These are phyloP conservation scores for Neonectria hederae DNA, from an alignment of 2,329 filamentous ascomycete species.

Conservation along the genomic window DNA sequence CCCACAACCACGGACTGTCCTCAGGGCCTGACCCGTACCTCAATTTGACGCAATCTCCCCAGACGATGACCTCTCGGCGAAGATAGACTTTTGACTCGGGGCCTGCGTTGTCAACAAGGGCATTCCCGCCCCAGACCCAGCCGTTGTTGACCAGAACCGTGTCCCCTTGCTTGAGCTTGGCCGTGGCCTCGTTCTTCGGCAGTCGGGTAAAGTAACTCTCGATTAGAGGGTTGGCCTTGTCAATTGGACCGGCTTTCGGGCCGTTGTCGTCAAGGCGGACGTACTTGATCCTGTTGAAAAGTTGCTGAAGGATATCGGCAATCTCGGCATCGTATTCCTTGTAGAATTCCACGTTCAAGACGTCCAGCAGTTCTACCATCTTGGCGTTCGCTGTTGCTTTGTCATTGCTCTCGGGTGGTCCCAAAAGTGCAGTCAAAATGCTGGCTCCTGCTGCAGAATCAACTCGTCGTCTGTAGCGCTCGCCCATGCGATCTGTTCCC, in stretches of 20 bases:
- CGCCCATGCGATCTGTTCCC: conserved; percentile 79
- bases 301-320: conserved; percentile 84
- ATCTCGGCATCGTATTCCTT: conserved; percentile 89
- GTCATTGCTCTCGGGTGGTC: conserved; percentile 70
- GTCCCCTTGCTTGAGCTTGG: conserved; percentile 78
- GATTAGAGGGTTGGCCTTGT: conserved; percentile 79
- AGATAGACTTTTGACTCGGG: conserved; percentile 91
- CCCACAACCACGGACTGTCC: conserved; percentile 94
- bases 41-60: conserved; percentile 98
- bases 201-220: conserved; percentile 96
- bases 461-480: conserved; percentile 77
- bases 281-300: conserved; percentile 96
- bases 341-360: conserved; percentile 89
- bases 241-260: conserved; percentile 84
- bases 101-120: conserved; percentile 91
- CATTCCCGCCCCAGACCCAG: conserved; percentile 98
- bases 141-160: conserved; percentile 93
- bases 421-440: conserved; percentile 54
- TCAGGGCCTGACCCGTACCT: conserved; percentile 83
- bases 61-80: conserved; percentile 95
- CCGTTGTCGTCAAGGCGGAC: conserved; percentile 91
- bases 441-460: conserved; percentile 76
- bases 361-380: conserved; percentile 75
- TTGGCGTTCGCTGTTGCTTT: conserved; percentile 62
- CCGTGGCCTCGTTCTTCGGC: conserved; percentile 79